Conservation (phyloP, 2,329 filamentous ascomycete genomes). For the Penicillium verrucosum region DNA sequence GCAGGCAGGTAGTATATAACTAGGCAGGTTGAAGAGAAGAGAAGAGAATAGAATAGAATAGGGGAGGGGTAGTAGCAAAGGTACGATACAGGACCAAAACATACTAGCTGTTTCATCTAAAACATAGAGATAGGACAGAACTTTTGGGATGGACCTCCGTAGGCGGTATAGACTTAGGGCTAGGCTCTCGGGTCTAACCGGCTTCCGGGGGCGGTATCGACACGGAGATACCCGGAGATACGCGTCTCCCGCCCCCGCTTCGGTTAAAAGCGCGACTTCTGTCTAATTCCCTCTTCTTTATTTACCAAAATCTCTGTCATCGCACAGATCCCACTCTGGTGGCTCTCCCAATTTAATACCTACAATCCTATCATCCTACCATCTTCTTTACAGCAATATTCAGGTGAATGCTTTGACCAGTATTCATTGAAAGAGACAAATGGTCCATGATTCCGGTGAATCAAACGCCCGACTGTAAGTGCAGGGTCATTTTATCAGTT, state of each 20-base stretch:
- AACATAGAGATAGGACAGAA: too few species aligned
- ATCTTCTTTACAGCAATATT: background rate
- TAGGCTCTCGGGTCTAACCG: background rate
- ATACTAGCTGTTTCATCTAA: too few species aligned
- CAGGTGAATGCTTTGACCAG: background rate
- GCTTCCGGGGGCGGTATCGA: background rate
- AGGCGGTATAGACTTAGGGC: too few species aligned
- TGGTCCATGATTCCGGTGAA: background rate
- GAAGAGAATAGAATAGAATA: too few species aligned
- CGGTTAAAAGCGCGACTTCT: background rate
- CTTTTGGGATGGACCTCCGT: too few species aligned
- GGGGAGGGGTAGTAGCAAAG: too few species aligned
- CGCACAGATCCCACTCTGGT: background rate
- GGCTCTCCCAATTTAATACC: background rate
- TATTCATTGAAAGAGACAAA: background rate
- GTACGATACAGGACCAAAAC: too few species aligned
- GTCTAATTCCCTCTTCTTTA: background rate
- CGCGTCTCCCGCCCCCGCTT: background rate
- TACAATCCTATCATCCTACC: background rate
- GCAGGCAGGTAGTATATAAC: too few species aligned
- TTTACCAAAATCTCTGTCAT: background rate
- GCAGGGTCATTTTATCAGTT: background rate
- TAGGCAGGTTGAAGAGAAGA: too few species aligned
- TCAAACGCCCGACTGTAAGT: background rate
- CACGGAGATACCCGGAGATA: background rate